A percentile compares a stretch with the other conserved stretches of the same genome.
phyloP scores from a whole-genome alignment of 2,329 filamentous ascomycete genomes.

The Neonectria coccinea region DNA sequence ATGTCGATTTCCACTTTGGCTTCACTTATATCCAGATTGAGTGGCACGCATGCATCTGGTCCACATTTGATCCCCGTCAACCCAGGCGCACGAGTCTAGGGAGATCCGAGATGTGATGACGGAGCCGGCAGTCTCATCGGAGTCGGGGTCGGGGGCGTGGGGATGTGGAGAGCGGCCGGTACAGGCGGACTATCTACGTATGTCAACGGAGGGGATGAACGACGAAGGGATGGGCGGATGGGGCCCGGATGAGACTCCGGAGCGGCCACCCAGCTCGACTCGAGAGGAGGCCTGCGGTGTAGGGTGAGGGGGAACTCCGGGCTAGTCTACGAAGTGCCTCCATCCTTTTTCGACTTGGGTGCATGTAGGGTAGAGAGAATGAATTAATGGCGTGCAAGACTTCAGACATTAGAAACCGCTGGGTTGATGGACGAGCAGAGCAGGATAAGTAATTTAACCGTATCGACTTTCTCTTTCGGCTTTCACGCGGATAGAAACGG shows the following conservation, averaged over 20 bases:
- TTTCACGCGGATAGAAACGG: no score
- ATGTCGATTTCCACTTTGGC: slow-evolving; percentile 10
- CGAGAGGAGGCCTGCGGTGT: background rate
- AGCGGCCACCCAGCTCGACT: background rate
- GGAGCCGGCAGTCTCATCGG: slow-evolving; percentile 31
- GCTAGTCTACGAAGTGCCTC: no score
- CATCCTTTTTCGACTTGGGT: no score
- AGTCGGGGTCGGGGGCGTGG: background rate
- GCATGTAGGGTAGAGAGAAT: no score
- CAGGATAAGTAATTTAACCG: no score
- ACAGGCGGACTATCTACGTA: slow-evolving; percentile 4
- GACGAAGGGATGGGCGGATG: background rate
- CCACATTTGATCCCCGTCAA: slow-evolving; percentile 37
- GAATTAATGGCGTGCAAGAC: no score
- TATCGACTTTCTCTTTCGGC: no score
- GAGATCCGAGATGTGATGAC: slow-evolving; percentile 31
- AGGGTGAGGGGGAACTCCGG: background rate
- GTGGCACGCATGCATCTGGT: slow-evolving; percentile 40
- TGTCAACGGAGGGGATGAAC: background rate
- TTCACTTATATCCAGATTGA: slow-evolving; percentile 14
- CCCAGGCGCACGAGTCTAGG: slow-evolving; percentile 25
- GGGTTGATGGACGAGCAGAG: no score
- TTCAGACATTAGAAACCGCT: no score
- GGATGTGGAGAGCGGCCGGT: slow-evolving; percentile 16
- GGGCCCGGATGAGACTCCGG: background rate